phyloP scores from a whole-genome alignment of 805 yeast genomes.

The Candida morakotiae region DNA sequence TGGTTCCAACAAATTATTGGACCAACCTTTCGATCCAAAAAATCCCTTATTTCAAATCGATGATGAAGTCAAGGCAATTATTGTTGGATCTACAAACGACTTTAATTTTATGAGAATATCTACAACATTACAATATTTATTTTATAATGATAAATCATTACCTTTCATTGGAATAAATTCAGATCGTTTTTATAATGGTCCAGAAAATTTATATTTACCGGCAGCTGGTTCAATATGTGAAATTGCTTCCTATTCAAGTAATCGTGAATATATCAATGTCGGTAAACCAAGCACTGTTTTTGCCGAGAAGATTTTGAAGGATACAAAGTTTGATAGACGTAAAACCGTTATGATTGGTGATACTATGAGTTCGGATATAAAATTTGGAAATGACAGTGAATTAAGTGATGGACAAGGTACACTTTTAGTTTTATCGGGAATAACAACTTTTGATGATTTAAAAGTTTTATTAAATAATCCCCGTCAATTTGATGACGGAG shows the following conservation, averaged over 20 bases:
- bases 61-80: conserved; percentile 34
- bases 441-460: conserved; percentile 24
- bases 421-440: conserved; percentile 35
- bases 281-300: conserved; percentile 34
- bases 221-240: conserved; percentile 38
- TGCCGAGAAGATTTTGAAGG: conserved; percentile 23
- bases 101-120: conserved; percentile 35
- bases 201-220: conserved; percentile 30
- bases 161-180: conserved; percentile 38
- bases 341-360: conserved; percentile 38
- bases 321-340: conserved; percentile 20
- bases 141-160: conserved; percentile 23
- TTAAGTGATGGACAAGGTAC: conserved; percentile 27
- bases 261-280: conserved; percentile 27
- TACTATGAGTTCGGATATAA: conserved; percentile 37
- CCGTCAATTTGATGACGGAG: conserved; percentile 9
- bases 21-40: conserved; percentile 20
- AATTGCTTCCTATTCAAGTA: conserved; percentile 21
- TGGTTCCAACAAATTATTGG: conserved; percentile 24
- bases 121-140: conserved; percentile 32
- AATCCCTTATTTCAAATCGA: conserved; percentile 26
- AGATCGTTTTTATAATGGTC: conserved; percentile 36
- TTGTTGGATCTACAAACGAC: conserved; percentile 35
- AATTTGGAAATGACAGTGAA: conserved; percentile 37
- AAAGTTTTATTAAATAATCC: conserved; percentile 9